Conservation (phyloP, 106 monocot genomes). For the Dendrobium catenatum region DNA sequence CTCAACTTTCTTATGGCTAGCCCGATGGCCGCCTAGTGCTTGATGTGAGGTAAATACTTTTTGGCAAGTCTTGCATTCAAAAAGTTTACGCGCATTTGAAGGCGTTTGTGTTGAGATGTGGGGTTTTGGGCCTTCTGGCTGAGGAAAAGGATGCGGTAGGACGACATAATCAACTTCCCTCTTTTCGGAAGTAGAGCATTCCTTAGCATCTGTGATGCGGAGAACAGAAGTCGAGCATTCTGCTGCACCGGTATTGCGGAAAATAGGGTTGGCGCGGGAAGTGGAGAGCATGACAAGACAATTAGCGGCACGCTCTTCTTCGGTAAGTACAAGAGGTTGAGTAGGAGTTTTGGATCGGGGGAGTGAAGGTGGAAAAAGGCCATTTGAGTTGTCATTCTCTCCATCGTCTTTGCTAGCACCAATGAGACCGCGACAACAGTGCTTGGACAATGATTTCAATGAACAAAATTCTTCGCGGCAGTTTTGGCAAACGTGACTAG, state of each 20-base stretch:
- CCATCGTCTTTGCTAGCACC: neutral
- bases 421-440: constrained; percentile 38
- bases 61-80: constrained; percentile 62
- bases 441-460: constrained; percentile 59
- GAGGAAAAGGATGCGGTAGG: too few species aligned
- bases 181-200: constrained; percentile 35
- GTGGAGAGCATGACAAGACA: too few species aligned
- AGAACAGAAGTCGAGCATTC: constrained; percentile 26
- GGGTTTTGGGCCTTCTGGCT: too few species aligned
- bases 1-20: constrained; percentile 81
- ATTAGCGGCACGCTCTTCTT: constrained; percentile 21
- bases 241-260: too few species aligned
- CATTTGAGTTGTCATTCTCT: neutral
- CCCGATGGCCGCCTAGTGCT: constrained; percentile 69
- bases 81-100: constrained; percentile 1
- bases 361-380: too few species aligned
- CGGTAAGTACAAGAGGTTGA: neutral
- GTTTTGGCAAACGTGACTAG: constrained; percentile 15
- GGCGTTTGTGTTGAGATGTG: neutral
- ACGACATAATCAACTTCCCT: too few species aligned
- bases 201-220: constrained; percentile 21
- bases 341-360: too few species aligned
- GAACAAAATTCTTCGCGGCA: constrained; percentile 56
- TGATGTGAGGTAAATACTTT: constrained; percentile 64
- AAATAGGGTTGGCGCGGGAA: too few species aligned